Evolutionary conservation across 2,329 filamentous ascomycete species (phyloP), one percentile per base, ranked within the genome.

Genomic region (Penicillium psychrosexuale): DNA sequence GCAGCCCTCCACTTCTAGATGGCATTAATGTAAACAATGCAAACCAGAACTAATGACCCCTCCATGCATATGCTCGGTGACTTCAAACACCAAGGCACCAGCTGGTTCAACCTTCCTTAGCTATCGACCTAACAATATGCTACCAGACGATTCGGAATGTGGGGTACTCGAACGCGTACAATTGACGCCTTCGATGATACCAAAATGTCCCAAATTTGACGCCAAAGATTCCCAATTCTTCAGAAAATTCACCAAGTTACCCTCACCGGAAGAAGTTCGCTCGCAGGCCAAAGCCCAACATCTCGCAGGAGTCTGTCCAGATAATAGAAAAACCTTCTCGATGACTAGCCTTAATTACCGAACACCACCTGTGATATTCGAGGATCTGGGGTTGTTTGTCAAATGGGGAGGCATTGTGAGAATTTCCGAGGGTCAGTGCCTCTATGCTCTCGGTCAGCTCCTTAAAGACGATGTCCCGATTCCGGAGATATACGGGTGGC

Each of bases 401-500:
- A 75, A 74, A 54, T 71, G 64, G 61, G 71, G 69, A 51, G 57
- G 37, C 30, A 13, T 53, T 19, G 56, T 66, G 8, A 49, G 51
- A 17, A 49, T 71, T 45, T 55, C 65, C 5, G 71, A 75, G 55
- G 72, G 56, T 22, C 66, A 30, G 28, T 30, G 28, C 28, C 28
- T 30, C 28, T 30, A 30, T 30, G 28, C 28, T 30, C 28, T 30
- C 28, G 28, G 28, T 8, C 28, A 50, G 15, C 36, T 59, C 22
- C 53, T 72, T 7, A 34, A 53, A 28, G 59, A 59, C 27, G 8
- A 51, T 47, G 63, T 74, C 17, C 71, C 70, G 8, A 71, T 74
- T 33, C 72, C 71, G 12, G 70, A 75, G 54, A 55, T 75, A 22
- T 74, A 71, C 54, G 69, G 72, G 9, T 75, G 67, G 71, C 59